Evolutionary conservation across 2,329 filamentous ascomycete genomes (phyloP).

Genomic region (Aquanectria penicillioides): DNA sequence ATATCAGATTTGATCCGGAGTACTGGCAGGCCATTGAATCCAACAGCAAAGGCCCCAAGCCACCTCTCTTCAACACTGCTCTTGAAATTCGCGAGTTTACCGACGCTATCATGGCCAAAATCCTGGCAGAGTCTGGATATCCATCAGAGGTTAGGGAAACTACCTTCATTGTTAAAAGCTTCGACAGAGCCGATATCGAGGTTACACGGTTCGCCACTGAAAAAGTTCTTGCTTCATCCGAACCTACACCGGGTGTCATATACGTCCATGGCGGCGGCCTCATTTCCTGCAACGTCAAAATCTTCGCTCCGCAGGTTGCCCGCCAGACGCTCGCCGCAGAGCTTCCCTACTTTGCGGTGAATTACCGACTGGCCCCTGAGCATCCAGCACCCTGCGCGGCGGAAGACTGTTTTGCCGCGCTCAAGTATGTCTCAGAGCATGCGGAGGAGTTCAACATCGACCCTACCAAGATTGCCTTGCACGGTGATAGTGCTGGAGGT

Average conservation of each 20-base stretch:
- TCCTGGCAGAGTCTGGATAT: neutral
- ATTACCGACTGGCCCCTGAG: slow-evolving; percentile 36
- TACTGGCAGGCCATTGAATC: slow-evolving; percentile 5
- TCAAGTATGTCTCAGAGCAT: slow-evolving; percentile 7
- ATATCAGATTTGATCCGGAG: slow-evolving; percentile 20
- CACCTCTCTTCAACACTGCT: slow-evolving; percentile 7
- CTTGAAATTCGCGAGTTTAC: slow-evolving; percentile 20
- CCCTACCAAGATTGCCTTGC: slow-evolving; percentile 12
- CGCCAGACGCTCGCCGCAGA: slow-evolving; percentile 38
- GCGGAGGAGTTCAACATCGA: slow-evolving; percentile 19
- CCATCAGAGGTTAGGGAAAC: slow-evolving; percentile 17
- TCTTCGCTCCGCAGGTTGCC: slow-evolving; percentile 38
- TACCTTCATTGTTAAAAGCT: slow-evolving; percentile 25
- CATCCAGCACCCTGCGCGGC: slow-evolving; percentile 20
- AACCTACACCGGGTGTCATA: slow-evolving; percentile 42
- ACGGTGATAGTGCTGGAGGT: slow-evolving; percentile 26
- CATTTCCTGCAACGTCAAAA: slow-evolving; percentile 43
- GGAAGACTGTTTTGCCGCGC: slow-evolving; percentile 24
- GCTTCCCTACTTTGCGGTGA: slow-evolving; percentile 49
- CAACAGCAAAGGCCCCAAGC: neutral
- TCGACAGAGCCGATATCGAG: slow-evolving; percentile 27
- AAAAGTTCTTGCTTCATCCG: neutral
- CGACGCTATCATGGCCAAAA: neutral
- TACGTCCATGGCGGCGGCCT: slow-evolving; percentile 55
- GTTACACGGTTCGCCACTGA: slow-evolving; percentile 29